Base-by-base conservation (phyloP, 495 filamentous ascomycete species). In the Penicillium fimorum region DNA sequence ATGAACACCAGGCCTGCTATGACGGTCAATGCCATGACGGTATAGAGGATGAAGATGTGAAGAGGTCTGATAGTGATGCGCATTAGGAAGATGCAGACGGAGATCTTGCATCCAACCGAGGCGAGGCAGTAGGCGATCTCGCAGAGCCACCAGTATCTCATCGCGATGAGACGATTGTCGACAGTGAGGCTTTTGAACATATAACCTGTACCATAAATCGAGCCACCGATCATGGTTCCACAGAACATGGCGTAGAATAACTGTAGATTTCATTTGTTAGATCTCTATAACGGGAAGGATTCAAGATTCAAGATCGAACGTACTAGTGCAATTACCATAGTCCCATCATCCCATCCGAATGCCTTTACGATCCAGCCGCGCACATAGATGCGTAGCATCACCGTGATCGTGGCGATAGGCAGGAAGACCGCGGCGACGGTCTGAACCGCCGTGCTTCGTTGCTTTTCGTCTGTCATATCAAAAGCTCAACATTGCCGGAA, bases 121-220 rank as follows among this genome's bases (percentile, higher is more conserved):
- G 76, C 63, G 45, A 79, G 69, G 44, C 74, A 74, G 57, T 74
- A 76, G 35, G 72, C 68, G 27, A 72, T 69, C 55, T 77, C 72
- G 45, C 75, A 76, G 13, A 79, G 57, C 70, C 70, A 74, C 71
- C 73, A 76, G 48, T 71, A 79, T 61, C 72, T 64, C 70, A 74
- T 77, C 4, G 75, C 75, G 2, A 58, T 69, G 5, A 74, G 64
- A 10, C 70, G 67, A 15, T 33, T 22, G 1, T 29, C 72, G 25
- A 20, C 65, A 47, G 1, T 58, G 20, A 76, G 59, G 32, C 58
- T 40, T 1, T n/a, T 57, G 35, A 70, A 70, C 27, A 60, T 58
- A 17, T 61, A 59, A 2, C 75, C 75, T 20, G 73, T 76, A 10
- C 75, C 73, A 44, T 71, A 71, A 7, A 70, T 5, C 37, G 61